Evolutionary conservation across 495 filamentous ascomycete genomes (phyloP), one percentile per base, ranked within the genome.

Genomic region (Hypomontagnella monticulosa): DNA sequence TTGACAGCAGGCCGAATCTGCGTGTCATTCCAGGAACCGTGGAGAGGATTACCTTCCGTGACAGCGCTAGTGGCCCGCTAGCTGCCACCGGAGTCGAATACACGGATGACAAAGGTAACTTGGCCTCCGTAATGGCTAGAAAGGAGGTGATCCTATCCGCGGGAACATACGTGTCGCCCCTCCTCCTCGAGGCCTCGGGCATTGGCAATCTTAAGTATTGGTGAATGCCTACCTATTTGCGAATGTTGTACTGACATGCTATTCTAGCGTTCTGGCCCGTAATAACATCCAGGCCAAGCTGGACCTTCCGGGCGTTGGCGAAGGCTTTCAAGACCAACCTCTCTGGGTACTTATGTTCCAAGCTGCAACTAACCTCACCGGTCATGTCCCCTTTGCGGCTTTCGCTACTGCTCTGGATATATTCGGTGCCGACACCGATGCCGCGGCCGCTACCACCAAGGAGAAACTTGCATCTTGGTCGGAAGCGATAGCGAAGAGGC

Each of bases 291-390:
- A 44, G 16, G 18, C 16, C 14, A 44, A 44, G 41, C 41, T 44
- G 7, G 41, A 15, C n/a, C 41, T 44, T 15, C 41, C 41, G 41
- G 41, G 16, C 7, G 41, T 44, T 44, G 41, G 41, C 41, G 41
- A 44, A 15, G 41, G 41, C 4, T 44, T 44, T 15, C 41, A 44
- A 44, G 41, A 44, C 41, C 41, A 44, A 44, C 41, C 41, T 44
- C 16, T 44, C 3, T 19, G n/a, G 41, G 16, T 19, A 19, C 41
- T 44, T 16, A 44, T 44, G n/a, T 44, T 44, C 10, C 14, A 44
- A 16, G 41, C 41, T 14, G 2, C 16, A 44, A 44, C 41, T 15
- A 44, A 44, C 8, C n/a, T 44, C 16, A 7, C 41, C 8, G 41
- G 41, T 19, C 41, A 44, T 14, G 16, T 40, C 4, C 41, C 14